phyloP scores from a whole-genome alignment of 768 basidiomycete species.

The Suillus clintonianus region DNA sequence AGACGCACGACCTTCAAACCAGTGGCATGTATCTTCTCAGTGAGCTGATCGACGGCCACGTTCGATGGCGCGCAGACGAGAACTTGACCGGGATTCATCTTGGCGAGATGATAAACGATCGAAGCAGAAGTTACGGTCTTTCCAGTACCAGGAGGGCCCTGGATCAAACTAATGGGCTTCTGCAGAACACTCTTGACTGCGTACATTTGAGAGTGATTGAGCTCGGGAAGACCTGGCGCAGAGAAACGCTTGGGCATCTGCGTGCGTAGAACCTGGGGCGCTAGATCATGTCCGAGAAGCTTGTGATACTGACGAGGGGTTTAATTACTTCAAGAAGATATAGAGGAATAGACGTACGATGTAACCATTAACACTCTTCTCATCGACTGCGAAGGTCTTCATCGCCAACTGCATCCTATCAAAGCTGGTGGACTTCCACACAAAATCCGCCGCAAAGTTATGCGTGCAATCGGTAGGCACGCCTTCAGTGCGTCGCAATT shows the following conservation, averaged over 20 bases:
- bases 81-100: conserved; percentile 99
- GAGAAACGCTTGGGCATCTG: conserved; percentile 98
- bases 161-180: conserved; percentile 96
- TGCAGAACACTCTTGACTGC: conserved; percentile 99
- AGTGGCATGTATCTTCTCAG: conserved; percentile 99
- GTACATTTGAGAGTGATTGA: conserved; percentile 99
- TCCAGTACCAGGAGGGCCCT: conserved; percentile 97
- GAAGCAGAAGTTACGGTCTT: conserved; percentile 99
- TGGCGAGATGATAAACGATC: conserved; percentile 96
- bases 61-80: conserved; percentile 99
- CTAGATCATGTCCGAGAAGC: conserved; percentile 94
- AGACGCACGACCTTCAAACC: conserved; percentile 97
- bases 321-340: conserved; percentile 4
- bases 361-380: conserved; percentile 98
- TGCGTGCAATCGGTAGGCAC: conserved; percentile 94
- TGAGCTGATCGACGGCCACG: conserved; percentile 98
- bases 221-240: conserved; percentile 94
- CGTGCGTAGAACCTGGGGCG: conserved; percentile 86
- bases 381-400: conserved; percentile 99
- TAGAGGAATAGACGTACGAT: conserved; percentile 62
- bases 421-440: conserved; percentile 99
- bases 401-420: conserved; percentile 99
- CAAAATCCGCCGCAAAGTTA: conserved; percentile 97
- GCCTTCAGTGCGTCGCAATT: conserved; percentile 86
- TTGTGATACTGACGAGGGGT: conserved; percentile 83